Conservation (phyloP, 2,329 filamentous ascomycete genomes). For the Pyrenochaeta sp. region DNA sequence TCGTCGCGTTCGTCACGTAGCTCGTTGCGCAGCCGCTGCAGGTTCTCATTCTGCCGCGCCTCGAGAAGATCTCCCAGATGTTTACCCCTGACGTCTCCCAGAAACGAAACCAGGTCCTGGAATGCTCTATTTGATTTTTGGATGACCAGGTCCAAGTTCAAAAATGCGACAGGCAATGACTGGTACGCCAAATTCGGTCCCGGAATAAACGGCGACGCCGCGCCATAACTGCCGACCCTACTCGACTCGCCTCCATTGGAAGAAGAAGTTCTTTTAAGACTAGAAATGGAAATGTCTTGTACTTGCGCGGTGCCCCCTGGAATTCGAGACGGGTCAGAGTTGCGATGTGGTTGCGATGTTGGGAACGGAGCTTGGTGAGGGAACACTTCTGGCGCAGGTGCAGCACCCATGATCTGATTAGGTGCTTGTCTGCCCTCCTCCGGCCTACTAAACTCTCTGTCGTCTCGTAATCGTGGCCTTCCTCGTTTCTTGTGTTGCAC, state of each 20-base stretch:
- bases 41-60: conserved; percentile 50
- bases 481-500: conserved; percentile 88
- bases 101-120: conserved; percentile 52
- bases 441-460: conserved; percentile 44
- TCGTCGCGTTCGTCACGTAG: conserved; percentile 58
- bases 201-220: conserved; percentile 29
- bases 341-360: conserved; percentile 29
- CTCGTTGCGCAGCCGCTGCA: conserved; percentile 55
- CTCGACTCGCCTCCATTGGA: conserved; percentile 22
- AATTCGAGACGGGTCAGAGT: conserved; percentile 32
- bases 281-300: conserved; percentile 23
- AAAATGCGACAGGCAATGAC: conserved; percentile 49
- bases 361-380: conserved; percentile 31
- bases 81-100: conserved; percentile 49
- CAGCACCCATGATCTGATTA: conserved; percentile 34
- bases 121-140: conserved; percentile 57
- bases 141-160: conserved; percentile 59
- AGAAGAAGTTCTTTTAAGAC: conserved; percentile 20
- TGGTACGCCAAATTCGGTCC: conserved; percentile 39
- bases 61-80: conserved; percentile 56
- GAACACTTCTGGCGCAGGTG: conserved; percentile 30
- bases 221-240: conserved; percentile 28
- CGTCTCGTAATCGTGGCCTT: conserved; percentile 76
- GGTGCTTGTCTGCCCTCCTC: conserved; percentile 39
- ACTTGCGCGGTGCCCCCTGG: conserved; percentile 26